phyloP scores from a whole-genome alignment of 768 basidiomycete species.

The Serendipita vermifera region DNA sequence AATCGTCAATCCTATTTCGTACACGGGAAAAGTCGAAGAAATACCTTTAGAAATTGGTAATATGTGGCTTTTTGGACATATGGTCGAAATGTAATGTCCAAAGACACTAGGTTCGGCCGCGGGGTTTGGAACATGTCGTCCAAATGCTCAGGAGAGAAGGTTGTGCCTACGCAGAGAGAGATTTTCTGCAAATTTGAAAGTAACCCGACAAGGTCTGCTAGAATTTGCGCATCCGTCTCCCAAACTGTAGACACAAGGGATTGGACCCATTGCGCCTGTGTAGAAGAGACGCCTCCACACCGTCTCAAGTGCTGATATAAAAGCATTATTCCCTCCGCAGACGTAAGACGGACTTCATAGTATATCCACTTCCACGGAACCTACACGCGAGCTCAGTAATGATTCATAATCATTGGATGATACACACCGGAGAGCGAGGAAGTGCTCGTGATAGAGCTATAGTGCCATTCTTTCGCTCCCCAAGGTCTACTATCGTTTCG shows the following conservation, averaged over 20 bases:
- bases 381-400: background rate
- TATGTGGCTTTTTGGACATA: conserved; percentile 71
- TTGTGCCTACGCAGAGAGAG: conserved; percentile 59
- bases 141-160: conserved; percentile 71
- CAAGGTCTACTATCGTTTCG: background rate
- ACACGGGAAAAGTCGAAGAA: conserved; percentile 4
- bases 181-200: conserved; percentile 41
- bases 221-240: conserved; percentile 60
- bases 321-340: conserved; percentile 38
- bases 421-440: conserved; percentile 34
- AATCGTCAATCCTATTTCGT: background rate
- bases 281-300: conserved; percentile 11
- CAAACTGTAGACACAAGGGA: conserved; percentile 46
- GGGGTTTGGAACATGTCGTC: conserved; percentile 50
- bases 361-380: conserved; percentile 48
- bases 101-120: conserved; percentile 31
- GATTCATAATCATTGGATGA: background rate
- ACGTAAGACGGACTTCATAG: conserved; percentile 38
- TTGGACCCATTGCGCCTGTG: conserved; percentile 31
- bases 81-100: conserved; percentile 67
- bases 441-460: conserved; percentile 50
- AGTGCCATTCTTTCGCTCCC: background rate
- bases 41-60: conserved; percentile 65
- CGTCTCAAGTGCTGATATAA: conserved; percentile 44
- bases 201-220: conserved; percentile 52